Conservation (phyloP, 2,329 filamentous ascomycete genomes). For the Paecilomyces niveus region DNA sequence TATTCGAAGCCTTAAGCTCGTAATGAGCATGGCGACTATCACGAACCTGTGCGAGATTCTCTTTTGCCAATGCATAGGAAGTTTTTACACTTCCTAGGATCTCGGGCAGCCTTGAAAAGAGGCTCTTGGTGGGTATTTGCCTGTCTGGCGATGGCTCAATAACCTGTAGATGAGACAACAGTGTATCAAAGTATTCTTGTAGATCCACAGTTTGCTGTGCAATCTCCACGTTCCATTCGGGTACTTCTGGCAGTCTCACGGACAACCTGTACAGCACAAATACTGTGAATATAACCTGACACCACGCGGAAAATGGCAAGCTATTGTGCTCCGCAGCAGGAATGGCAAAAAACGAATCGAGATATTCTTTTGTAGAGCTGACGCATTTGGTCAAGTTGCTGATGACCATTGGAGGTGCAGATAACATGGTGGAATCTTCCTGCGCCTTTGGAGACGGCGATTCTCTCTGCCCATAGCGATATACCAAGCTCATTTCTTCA, state of each 20-base stretch:
- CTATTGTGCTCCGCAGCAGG: constrained; percentile 3
- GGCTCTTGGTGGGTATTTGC: constrained; percentile 8
- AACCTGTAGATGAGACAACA: constrained; percentile 4
- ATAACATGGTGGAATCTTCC: constrained; percentile 5
- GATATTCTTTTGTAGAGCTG: constrained; percentile 5
- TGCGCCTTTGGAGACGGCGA: constrained; percentile 1
- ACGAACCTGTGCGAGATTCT: constrained; percentile 1
- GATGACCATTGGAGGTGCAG: constrained; percentile 5
- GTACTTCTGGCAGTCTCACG: constrained; percentile 5
- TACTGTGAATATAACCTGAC: constrained; percentile 7
- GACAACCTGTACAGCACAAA: constrained; percentile 11
- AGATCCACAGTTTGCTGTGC: constrained; percentile 8
- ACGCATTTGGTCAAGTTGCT: constrained; percentile 8
- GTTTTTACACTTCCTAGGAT: constrained; percentile 9
- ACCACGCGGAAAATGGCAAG: constrained; percentile 9
- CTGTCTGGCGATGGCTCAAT: constrained; percentile 5
- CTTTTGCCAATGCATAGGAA: constrained; percentile 8
- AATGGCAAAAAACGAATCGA: constrained; percentile 5
- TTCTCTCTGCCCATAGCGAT: constrained; percentile 7
- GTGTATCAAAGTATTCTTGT: constrained; percentile 4
- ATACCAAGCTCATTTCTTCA: constrained; percentile 10
- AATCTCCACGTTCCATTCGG: constrained; percentile 8
- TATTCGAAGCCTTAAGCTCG: constrained; percentile 1
- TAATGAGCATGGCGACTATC: background rate
- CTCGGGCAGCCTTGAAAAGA: constrained; percentile 10